phyloP scores from a whole-genome alignment of 768 basidiomycete genomes.

The Antrodiella citrinella region DNA sequence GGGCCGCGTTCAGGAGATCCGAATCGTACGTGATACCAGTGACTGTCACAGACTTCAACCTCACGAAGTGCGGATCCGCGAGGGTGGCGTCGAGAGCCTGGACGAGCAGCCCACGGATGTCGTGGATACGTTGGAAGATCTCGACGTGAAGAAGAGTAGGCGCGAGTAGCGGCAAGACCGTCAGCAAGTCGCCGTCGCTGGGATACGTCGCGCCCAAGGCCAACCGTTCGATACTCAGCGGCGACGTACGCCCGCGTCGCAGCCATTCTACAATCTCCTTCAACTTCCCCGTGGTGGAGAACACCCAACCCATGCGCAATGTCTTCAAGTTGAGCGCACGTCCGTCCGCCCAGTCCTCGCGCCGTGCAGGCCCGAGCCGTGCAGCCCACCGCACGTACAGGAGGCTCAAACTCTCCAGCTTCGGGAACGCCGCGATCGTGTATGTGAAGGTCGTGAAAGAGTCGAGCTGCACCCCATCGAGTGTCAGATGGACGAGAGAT shows the following conservation, averaged over 20 bases:
- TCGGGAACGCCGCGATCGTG: neutral
- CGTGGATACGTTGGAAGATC: neutral
- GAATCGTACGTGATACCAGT: neutral
- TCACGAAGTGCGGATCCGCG: neutral
- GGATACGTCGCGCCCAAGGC: neutral
- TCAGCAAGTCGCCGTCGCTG: neutral
- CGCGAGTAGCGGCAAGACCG: neutral
- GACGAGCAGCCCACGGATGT: neutral
- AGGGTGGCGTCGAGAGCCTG: neutral
- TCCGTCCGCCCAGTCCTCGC: neutral
- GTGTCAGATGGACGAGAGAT: neutral
- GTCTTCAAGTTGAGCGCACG: neutral
- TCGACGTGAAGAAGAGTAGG: neutral
- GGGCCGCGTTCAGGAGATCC: neutral
- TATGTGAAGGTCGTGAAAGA: neutral
- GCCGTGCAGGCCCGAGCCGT: neutral
- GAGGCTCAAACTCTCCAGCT: neutral
- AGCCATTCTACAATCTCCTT: neutral
- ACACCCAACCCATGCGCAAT: neutral
- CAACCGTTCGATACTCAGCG: neutral
- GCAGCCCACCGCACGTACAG: neutral
- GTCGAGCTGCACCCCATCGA: neutral
- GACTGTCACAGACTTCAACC: neutral
- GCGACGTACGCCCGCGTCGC: neutral
- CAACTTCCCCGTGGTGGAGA: neutral